A percentile compares a stretch with the other conserved stretches of the same genome.
These are phyloP conservation scores for Sungouiella thailandica DNA, from an alignment of 805 yeast genomes.

Conservation along the genomic window DNA sequence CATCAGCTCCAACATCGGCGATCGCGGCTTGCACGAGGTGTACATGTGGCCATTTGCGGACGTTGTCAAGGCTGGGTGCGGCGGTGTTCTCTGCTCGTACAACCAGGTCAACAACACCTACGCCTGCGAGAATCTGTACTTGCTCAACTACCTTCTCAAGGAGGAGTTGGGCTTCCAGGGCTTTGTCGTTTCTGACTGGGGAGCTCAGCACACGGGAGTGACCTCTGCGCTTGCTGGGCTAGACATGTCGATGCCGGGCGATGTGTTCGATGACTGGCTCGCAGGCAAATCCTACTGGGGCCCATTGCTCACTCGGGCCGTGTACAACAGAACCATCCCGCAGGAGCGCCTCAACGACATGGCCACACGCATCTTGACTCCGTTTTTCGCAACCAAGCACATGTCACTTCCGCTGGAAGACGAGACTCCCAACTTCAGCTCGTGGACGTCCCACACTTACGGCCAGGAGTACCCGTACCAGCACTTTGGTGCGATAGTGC, in stretches of 20 bases:
- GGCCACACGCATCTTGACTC: slow-evolving; percentile 56
- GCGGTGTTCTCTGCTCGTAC: slow-evolving; percentile 58
- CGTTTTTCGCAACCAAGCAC: slow-evolving; percentile 44
- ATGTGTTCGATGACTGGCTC: slow-evolving; percentile 47
- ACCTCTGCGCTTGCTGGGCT: slow-evolving; percentile 53
- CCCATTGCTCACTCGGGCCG: slow-evolving; percentile 48
- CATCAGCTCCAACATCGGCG: slow-evolving; percentile 52
- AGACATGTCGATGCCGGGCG: slow-evolving; percentile 67
- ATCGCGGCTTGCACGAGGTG: slow-evolving; percentile 56
- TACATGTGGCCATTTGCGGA: slow-evolving; percentile 68
- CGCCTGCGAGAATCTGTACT: slow-evolving; percentile 55
- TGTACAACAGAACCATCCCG: slow-evolving; percentile 51
- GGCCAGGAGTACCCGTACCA: slow-evolving; percentile 53
- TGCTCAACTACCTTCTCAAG: slow-evolving; percentile 51
- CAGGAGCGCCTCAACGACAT: slow-evolving; percentile 54
- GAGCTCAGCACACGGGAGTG: slow-evolving; percentile 58
- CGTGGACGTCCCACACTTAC: slow-evolving; percentile 54
- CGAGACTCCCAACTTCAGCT: slow-evolving; percentile 48
- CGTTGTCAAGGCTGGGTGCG: slow-evolving; percentile 54
- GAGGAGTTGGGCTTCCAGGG: slow-evolving; percentile 65
- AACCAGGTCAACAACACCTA: slow-evolving; percentile 52
- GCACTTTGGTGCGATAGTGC: slow-evolving; percentile 48
- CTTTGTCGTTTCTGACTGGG: slow-evolving; percentile 64
- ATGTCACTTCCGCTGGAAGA: slow-evolving; percentile 36
- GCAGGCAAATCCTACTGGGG: slow-evolving; percentile 56